Base-by-base conservation (phyloP, 1,284 basidiomycete species). In the Ustilago curta region DNA sequence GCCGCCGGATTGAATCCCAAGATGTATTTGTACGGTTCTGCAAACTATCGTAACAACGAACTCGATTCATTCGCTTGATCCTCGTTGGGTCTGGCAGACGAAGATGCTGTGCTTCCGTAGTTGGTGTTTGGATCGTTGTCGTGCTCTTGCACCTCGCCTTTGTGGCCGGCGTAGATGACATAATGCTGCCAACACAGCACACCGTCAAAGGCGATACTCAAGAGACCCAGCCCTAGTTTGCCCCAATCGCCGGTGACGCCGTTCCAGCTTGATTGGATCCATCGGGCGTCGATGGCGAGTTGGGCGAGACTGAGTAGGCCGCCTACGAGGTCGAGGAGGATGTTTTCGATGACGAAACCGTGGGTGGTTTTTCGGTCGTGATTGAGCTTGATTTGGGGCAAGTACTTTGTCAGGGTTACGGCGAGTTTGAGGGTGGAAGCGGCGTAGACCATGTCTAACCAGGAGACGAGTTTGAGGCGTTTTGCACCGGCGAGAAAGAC, bases 181-280 rank as follows among this genome's bases (percentile, higher is more conserved):
- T 83, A 86, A 65, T 87, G 86, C 74, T 87, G 86, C 14, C 82
- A 45, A 16, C 86, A 68, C 59, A 87, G 81, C 14, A 85, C 53
- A 0, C 75, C 14, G 63, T 87, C 86, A 77, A 87, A 87, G 4
- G 44, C 65, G 53, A 86, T 79, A 5, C 84, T 80, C 39, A 87
- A 70, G 29, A 86, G 49, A 1, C 80, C 79, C 18, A 87, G 69
- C 0, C 85, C 85, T 9, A 86, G 57, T 47, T 86, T 86, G 2
- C 78, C 85, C 9, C 80, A 78, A 51, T 85, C 81, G 6, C 83
- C 85, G 0, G 54, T 64, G 9, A 85, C 74, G 11, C 66, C 80
- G 2, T 31, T 52, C 84, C 84, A 85, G 59, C 81, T 79, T 5
- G 53, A 54, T 19, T 80, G 76, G 8, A 82, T 60, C 31, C 60